Base-by-base conservation (phyloP, 768 basidiomycete species). In the Lactifluus rugatus region DNA sequence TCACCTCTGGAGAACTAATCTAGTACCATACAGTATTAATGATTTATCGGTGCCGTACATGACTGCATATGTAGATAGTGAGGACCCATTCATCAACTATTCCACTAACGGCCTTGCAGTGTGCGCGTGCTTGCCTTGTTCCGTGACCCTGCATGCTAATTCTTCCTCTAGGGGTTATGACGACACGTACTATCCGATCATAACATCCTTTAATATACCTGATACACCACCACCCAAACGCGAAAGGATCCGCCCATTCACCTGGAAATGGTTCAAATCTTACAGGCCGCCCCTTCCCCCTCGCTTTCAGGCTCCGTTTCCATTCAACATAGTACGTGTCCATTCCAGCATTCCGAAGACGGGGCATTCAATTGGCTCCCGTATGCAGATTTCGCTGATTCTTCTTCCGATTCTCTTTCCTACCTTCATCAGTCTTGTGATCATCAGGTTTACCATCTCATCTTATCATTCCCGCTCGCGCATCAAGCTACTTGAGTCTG, bases 31-130 rank as follows among this genome's bases (percentile, higher is more conserved):
- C 59, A 86, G 84, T 2, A 70, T 89, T 16, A 83, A 85, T 64
- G 92, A 94, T 64, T 56, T 73, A 2, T 91, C 91, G 0, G 92
- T 95, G 2, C 89, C 93, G 0, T 94, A 87, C 66, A 72, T 86
- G 16, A 91, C 89, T 1, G 81, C 87, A 7, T 82, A 83, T 8
- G 85, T 92, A 32, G 85, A 89, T 58, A 69, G 73, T 0, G 70
- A 77, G 60, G 87, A 94, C 69, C 77, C 81, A 0, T 92, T 91
- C 67, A 71, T 74, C 13, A 76, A 80, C 14, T 72, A 80, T 60
- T 70, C 73, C 21, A 71, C 68, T 0, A 84, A 76, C 57, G 87
- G 85, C 1, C 71, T 92, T 21, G 69, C 82, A 64, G 69, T 91
- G 84, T 86, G 69, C 21, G 80, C 67, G 1, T 39, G 16, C 28